These are phyloP conservation scores for Cryptococcus floricola DNA, from an alignment of 1,284 basidiomycete genomes.

Conservation along the genomic window DNA sequence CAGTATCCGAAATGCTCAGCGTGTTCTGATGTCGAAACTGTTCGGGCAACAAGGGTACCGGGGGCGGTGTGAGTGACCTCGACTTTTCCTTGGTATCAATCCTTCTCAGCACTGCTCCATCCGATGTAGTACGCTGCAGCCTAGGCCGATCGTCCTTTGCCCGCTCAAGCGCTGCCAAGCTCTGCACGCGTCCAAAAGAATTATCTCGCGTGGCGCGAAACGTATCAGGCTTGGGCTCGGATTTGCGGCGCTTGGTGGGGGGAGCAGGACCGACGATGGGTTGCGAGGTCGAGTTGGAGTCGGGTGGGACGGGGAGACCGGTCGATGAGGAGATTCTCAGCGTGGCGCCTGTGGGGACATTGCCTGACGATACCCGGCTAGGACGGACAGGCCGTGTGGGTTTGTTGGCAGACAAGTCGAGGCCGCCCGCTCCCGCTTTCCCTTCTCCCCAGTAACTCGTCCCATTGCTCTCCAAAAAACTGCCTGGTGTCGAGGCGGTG, in stretches of 20 bases:
- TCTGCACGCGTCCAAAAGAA: background rate
- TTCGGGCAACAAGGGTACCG: constrained; percentile 18
- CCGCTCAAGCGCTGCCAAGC: background rate
- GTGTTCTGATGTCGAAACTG: constrained; percentile 9
- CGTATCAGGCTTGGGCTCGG: constrained; percentile 29
- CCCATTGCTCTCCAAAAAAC: background rate
- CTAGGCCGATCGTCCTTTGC: constrained; percentile 7
- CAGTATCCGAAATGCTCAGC: background rate
- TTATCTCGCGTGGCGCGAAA: constrained; percentile 4
- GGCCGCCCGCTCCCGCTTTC: too few species aligned
- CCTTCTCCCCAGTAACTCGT: too few species aligned
- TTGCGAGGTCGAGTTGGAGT: background rate
- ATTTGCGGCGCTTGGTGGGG: constrained; percentile 35
- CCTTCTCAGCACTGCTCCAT: constrained; percentile 11
- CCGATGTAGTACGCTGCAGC: constrained; percentile 26
- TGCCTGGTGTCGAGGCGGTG: constrained; percentile 11
- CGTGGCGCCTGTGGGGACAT: background rate
- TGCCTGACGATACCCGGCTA: background rate
- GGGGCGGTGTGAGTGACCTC: constrained; percentile 32
- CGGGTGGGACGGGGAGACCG: background rate
- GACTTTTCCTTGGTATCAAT: constrained; percentile 8
- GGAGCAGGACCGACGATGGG: constrained; percentile 2
- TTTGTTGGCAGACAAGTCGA: background rate
- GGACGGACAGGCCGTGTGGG: background rate
- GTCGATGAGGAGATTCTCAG: background rate